A percentile compares a stretch with the other conserved stretches of the same genome.
Conservation (phyloP, 208 protist species). For the Wallacemonas sp. region DNA sequence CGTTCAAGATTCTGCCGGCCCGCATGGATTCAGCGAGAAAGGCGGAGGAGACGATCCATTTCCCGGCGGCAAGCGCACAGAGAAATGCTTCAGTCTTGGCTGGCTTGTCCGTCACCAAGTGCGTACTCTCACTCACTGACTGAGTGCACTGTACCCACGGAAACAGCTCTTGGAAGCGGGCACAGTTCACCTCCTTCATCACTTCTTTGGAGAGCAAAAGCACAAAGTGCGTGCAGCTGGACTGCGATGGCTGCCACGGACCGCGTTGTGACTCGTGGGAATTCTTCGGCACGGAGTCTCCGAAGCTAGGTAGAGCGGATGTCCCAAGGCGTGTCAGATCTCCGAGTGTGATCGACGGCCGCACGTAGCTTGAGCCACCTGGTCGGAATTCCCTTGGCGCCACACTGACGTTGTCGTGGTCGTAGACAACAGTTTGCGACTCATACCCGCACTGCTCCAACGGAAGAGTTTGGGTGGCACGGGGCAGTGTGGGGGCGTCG, state of each 20-base stretch:
- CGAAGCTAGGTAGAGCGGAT: background rate
- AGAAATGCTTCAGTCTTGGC: constrained; percentile 64
- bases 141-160: constrained; percentile 10
- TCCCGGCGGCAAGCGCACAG: constrained; percentile 50
- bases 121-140: constrained; percentile 62
- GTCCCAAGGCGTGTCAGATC: background rate
- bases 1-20: constrained; percentile 32
- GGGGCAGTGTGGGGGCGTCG: background rate
- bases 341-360: constrained; percentile 1
- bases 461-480: background rate
- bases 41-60: constrained; percentile 60
- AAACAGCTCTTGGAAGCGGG: constrained; percentile 6
- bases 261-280: background rate
- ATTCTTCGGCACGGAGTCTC: background rate
- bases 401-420: constrained; percentile 10
- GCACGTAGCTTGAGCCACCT: background rate
- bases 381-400: background rate
- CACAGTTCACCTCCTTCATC: constrained; percentile 14
- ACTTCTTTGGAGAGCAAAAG: constrained; percentile 24
- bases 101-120: constrained; percentile 62
- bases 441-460: constrained; percentile 5
- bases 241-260: background rate
- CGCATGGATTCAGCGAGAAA: constrained; percentile 39
- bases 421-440: constrained; percentile 9
- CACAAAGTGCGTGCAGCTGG: constrained; percentile 3